Conservation (phyloP, 2,329 filamentous ascomycete genomes). For the Colletotrichum kahawae region DNA sequence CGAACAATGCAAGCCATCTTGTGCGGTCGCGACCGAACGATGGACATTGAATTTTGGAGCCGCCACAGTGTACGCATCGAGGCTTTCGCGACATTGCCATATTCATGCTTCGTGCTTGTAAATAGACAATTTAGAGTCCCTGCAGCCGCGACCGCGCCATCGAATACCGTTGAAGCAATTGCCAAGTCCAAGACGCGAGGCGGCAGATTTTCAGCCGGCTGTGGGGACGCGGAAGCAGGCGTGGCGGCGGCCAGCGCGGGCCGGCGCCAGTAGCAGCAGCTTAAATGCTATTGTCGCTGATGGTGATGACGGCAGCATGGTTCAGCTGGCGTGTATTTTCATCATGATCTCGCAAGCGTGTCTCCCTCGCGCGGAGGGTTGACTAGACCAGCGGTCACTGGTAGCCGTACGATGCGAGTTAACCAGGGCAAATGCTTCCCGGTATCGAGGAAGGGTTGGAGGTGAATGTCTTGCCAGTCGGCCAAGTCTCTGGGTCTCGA, state of each 20-base stretch:
- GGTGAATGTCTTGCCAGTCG: not conserved
- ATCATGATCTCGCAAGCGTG: not conserved
- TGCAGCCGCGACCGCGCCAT: not conserved
- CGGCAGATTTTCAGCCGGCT: slow-evolving; percentile 3
- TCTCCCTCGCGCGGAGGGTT: not conserved
- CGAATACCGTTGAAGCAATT: not conserved
- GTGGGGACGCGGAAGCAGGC: not conserved
- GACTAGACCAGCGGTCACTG: not conserved
- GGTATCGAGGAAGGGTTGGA: not conserved
- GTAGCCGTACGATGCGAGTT: not conserved
- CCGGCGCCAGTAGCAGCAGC: not conserved
- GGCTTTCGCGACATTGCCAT: not conserved
- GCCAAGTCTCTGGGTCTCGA: not conserved
- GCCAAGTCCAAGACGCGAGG: not conserved
- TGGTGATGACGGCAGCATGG: not conserved
- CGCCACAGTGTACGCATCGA: not conserved
- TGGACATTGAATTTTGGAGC: not conserved
- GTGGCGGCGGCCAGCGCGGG: not conserved
- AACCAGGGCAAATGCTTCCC: not conserved
- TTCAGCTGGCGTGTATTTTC: not conserved
- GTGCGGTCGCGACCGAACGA: not conserved
- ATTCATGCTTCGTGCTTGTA: not conserved
- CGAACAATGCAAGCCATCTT: not conserved
- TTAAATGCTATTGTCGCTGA: not conserved
- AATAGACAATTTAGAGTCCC: not conserved